Evolutionary conservation across 306 rosid species (phyloP).

Genomic region (Astragalus membranaceus): DNA sequence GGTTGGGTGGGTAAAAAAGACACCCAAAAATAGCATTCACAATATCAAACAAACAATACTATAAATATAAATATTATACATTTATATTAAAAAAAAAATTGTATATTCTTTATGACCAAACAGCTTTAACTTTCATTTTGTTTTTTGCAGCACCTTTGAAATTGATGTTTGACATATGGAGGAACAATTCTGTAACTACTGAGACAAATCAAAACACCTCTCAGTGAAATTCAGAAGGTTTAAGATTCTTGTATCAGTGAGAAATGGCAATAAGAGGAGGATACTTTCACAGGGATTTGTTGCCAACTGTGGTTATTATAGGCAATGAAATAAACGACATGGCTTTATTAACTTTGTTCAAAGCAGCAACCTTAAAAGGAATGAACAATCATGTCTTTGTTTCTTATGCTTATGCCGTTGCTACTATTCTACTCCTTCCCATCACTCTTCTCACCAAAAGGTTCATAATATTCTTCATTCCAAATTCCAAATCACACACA

Average conservation of each 20-base stretch:
- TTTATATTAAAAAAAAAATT: too few species aligned
- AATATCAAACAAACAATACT: too few species aligned
- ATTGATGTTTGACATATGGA: too few species aligned
- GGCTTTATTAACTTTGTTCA: constrained; percentile 68
- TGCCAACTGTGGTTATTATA: constrained; percentile 54
- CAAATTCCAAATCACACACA: not conserved
- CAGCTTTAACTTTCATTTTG: not conserved
- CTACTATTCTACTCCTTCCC: constrained; percentile 62
- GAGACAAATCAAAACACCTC: not conserved
- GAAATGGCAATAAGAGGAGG: constrained; percentile 29
- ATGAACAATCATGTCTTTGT: constrained; percentile 83
- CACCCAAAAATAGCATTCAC: too few species aligned
- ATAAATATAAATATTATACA: too few species aligned
- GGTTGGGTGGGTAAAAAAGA: too few species aligned
- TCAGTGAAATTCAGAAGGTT: not conserved
- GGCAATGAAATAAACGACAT: constrained; percentile 58
- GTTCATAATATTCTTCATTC: not conserved
- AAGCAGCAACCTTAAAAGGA: constrained; percentile 70
- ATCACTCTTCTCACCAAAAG: constrained; percentile 50
- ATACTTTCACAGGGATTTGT: constrained; percentile 32
- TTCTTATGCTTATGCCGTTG: constrained; percentile 72
- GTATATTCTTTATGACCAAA: not conserved
- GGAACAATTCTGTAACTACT: too few species aligned
- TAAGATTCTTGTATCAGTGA: not conserved
- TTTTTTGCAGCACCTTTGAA: not conserved